phyloP scores from a whole-genome alignment of 768 basidiomycete species.

The Calocera cornea region DNA sequence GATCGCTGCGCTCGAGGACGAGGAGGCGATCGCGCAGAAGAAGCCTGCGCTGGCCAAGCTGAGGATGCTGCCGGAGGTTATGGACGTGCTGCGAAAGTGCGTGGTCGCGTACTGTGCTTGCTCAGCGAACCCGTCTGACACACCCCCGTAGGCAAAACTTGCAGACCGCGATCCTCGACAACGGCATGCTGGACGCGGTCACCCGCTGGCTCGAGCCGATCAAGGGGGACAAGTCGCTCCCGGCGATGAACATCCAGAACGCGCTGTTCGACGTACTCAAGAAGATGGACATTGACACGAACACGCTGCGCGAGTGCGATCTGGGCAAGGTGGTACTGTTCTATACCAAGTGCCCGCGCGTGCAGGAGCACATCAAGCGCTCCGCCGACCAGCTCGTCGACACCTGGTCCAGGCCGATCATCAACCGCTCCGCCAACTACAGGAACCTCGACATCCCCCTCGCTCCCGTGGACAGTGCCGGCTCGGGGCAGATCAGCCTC shows the following conservation, averaged over 20 bases:
- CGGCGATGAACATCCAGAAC: constrained; percentile 88
- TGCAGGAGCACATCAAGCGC: constrained; percentile 65
- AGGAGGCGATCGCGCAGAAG: constrained; percentile 63
- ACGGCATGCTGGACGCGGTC: constrained; percentile 83
- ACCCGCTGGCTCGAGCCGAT: constrained; percentile 88
- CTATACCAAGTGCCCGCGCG: constrained; percentile 81
- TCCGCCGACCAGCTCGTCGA: constrained; percentile 74
- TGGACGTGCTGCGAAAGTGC: constrained; percentile 86
- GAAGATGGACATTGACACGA: constrained; percentile 83
- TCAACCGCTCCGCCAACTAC: constrained; percentile 76
- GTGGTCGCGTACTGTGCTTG: too few relatives aligned
- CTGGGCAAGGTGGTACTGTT: constrained; percentile 84
- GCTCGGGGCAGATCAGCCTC: constrained; percentile 38
- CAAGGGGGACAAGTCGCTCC: constrained; percentile 68
- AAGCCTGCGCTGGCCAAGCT: constrained; percentile 76
- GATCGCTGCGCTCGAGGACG: constrained; percentile 70
- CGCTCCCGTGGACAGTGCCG: constrained; percentile 48
- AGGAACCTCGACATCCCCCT: constrained; percentile 37
- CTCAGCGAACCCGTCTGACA: too few relatives aligned
- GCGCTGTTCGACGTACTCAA: constrained; percentile 72
- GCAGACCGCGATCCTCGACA: constrained; percentile 86
- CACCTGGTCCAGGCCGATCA: constrained; percentile 79
- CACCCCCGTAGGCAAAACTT: constrained; percentile 26
- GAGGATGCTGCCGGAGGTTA: constrained; percentile 70
- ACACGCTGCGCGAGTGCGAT: constrained; percentile 79